Base-by-base conservation (phyloP, 1,139 yeast species). In the Groenewaldozyma auringiensis region DNA sequence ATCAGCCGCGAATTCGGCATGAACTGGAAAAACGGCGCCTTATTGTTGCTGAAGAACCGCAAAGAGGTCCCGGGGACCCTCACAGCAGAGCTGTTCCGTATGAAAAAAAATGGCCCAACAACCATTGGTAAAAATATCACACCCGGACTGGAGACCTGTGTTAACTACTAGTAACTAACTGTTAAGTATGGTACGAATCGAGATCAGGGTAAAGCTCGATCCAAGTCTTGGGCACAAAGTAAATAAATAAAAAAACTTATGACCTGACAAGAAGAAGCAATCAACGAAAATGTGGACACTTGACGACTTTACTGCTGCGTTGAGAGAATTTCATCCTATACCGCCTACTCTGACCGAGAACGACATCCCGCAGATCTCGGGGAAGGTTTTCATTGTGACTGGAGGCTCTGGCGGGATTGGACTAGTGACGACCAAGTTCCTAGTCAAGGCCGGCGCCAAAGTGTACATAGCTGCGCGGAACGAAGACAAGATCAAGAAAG, bases 331-430 rank as follows among this genome's bases (percentile, higher is more conserved):
- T 8, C 11, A 25, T 25, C 29, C 29, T 6, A 8, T 25, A 25
- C 16, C 21, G 20, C 70, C 74, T 21, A 46, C 54, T 1, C 66
- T 55, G 42, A 55, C 66, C 3, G 70, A 72, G 27, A 51, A 58
- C 8, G 65, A 69, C 44, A 69, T 71, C 49, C 77, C 77, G 1
- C 76, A 72, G 49, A 61, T 73, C 29, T 53, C 66, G 2, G 73
- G 69, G 2, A 69, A 66, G 50, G 62, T 60, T 2, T 74, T 66
- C 44, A 45, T 73, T 21, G 68, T 75, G 14, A 73, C 79, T 1
- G 79, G 79, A 16, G 69, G 67, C 21, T 64, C 71, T 13, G 63
- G 74, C 1, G 79, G 79, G 27, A 67, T 75, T 42, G 79, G 79
- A 1, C 61, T 60, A 21, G 67, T 71, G 41, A 64, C 66, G 1